Evolutionary conservation across 1,139 yeast genomes (phyloP), one percentile per base, ranked within the genome.

Genomic region (Pichia sp.): DNA sequence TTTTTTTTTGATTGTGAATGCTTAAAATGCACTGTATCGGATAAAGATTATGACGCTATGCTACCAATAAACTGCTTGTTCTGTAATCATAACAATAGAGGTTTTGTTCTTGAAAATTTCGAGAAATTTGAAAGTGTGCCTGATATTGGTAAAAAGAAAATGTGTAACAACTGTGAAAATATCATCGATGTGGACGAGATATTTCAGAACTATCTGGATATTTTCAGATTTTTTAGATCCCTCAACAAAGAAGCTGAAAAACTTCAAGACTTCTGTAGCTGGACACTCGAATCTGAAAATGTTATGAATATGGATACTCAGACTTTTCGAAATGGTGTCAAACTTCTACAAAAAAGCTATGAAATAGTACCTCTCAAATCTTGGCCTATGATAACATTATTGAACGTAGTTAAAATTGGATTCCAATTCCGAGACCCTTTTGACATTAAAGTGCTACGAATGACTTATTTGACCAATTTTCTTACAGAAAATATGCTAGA

Each of bases 1-100:
- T 75, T 67, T 57, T 70, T 64, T 54, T 75, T 75, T 53, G 52
- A 60, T 3, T 75, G 78, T 57, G 50, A 59, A n/a, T 75, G 79
- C 58, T 23, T 47, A 6, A 50, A 61, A 29, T 75, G 78, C 52
- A 11, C 19, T 5, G 15, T 19, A 10, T 38, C 40, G 1, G 55
- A 57, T 42, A 50, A 50, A 19, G 44, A 53, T 8, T 49, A 26
- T 42, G 69, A 67, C 51, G 31, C 30, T n/a, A 55, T 59, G 58
- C 53, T 62, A 42, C 64, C 66, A 11, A 44, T 60, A 10, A 26
- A 41, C 6, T 64, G 67, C 40, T 41, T 29, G 4, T 23, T 38
- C 4, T 63, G 66, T 53, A 49, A 52, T 1, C 23, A 32, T 3
- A 34, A 45, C 15, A 47, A 47, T 15, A 46, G 38, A 6, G 57